phyloP scores from a whole-genome alignment of 176 grass and related monocot genomes.

The Alloteropsis semialata region DNA sequence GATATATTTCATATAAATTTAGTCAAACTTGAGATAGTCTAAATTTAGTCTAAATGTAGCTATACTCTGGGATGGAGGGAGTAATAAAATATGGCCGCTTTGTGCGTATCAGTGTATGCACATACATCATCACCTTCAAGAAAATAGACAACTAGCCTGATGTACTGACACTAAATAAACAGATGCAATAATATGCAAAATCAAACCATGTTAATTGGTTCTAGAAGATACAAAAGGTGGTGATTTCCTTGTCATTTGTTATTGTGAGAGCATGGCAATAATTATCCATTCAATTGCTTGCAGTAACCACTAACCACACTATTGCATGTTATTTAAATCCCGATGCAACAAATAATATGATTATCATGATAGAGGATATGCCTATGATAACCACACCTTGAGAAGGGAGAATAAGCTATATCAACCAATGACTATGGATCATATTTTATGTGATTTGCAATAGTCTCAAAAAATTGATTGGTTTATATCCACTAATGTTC shows the following conservation, averaged over 20 bases:
- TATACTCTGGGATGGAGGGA: no score
- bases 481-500: neutral
- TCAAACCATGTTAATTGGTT: neutral
- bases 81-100: neutral
- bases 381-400: neutral
- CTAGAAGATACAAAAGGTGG: neutral
- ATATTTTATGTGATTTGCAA: neutral
- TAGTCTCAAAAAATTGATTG: neutral
- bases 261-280: neutral
- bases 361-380: neutral
- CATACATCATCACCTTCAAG: neutral
- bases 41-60: no score
- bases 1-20: no score
- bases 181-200: conserved; percentile 22
- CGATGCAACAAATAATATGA: conserved; percentile 7
- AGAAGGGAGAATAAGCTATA: neutral
- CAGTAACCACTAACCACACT: neutral
- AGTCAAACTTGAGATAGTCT: no score
- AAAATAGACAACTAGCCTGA: neutral
- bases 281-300: neutral
- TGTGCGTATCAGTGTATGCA: neutral
- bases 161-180: neutral
- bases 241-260: neutral
- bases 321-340: neutral
- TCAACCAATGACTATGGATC: neutral